phyloP scores from a whole-genome alignment of 2,329 filamentous ascomycete genomes.

The Akanthomyces uredinophilus region DNA sequence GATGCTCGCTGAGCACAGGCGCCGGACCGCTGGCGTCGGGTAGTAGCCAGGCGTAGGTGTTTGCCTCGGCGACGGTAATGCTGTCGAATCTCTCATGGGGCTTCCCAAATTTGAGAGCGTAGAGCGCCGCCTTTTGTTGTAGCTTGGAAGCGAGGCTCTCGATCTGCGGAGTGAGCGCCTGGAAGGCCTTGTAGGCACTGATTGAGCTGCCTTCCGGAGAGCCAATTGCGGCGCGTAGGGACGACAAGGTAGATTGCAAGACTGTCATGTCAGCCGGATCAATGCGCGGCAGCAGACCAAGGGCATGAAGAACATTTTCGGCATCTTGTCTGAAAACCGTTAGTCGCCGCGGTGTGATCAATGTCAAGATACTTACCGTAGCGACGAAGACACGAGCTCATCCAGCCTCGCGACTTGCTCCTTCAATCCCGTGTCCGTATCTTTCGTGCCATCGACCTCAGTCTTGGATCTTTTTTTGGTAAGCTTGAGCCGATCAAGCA shows the following conservation, averaged over 20 bases:
- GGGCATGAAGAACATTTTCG: not conserved
- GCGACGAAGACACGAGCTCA: not conserved
- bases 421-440: not conserved
- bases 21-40: not conserved
- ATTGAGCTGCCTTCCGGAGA: not conserved
- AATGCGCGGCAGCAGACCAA: not conserved
- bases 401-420: not conserved
- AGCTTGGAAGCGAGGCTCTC: not conserved
- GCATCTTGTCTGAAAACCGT: not conserved
- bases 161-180: not conserved
- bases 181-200: not conserved
- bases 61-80: constrained; percentile 2
- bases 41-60: constrained; percentile 1
- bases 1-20: not conserved
- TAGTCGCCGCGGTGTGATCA: not conserved
- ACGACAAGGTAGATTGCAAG: not conserved
- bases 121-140: not conserved
- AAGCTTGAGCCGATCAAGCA: not conserved
- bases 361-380: not conserved
- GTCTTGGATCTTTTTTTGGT: not conserved
- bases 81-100: constrained; percentile 8
- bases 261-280: not conserved
- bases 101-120: not conserved
- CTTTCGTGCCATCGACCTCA: not conserved
- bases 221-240: not conserved